A percentile compares a stretch with the other conserved stretches of the same genome.
These are phyloP conservation scores for Calycina herbarum DNA, from an alignment of 2,329 filamentous ascomycete species.

Conservation along the genomic window DNA sequence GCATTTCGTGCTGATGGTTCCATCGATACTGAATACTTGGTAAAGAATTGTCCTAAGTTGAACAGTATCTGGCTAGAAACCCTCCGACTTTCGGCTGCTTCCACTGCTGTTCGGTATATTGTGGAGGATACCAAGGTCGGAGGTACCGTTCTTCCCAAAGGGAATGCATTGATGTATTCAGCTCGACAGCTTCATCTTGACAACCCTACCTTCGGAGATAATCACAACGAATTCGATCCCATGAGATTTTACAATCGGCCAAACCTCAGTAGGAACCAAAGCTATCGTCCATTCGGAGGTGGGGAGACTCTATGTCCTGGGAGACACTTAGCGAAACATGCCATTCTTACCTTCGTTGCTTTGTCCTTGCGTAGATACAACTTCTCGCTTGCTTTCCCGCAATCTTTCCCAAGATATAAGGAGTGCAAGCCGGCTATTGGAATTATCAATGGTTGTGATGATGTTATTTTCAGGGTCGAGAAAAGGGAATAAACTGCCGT, in stretches of 20 bases:
- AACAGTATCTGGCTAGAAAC: not conserved
- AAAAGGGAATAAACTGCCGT: too few species aligned
- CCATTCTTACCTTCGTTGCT: not conserved
- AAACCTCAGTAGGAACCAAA: not conserved
- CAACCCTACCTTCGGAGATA: not conserved
- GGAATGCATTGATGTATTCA: not conserved
- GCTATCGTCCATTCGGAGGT: not conserved
- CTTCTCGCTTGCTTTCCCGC: too few species aligned
- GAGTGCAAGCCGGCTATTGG: too few species aligned
- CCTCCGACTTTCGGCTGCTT: not conserved
- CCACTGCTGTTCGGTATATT: not conserved
- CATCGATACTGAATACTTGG: not conserved
- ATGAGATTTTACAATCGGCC: not conserved
- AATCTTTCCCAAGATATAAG: too few species aligned
- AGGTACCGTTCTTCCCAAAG: not conserved
- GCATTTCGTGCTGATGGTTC: not conserved
- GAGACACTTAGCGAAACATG: not conserved
- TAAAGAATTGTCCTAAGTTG: not conserved
- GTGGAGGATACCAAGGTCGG: not conserved
- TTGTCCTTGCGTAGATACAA: too few species aligned
- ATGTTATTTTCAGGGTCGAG: too few species aligned
- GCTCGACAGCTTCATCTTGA: not conserved
- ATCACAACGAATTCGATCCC: not conserved
- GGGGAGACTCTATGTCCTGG: not conserved
- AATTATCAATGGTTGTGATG: too few species aligned